Evolutionary conservation across 352 stramenopile genomes (phyloP).

Genomic region (Hyphochytrium catenoides): DNA sequence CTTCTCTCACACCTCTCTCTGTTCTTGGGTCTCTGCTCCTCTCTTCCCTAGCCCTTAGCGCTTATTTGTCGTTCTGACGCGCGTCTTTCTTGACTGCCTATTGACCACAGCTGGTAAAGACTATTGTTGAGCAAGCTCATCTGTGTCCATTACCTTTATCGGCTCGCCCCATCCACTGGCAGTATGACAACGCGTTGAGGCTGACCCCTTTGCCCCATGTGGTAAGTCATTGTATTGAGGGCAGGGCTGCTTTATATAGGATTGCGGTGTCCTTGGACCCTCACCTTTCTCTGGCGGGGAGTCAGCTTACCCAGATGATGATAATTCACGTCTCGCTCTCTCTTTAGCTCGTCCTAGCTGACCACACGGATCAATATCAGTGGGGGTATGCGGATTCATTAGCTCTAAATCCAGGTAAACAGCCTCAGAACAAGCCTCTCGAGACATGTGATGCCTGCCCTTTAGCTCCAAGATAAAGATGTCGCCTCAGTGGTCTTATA

Average conservation of each 20-base stretch:
- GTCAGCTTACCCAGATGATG: not conserved
- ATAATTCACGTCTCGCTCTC: not conserved
- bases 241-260: not conserved
- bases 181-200: constrained; percentile 68
- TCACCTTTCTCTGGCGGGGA: not conserved
- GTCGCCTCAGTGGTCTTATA: no score
- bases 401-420: constrained; percentile 50
- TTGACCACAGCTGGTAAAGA: constrained; percentile 52
- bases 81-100: no score
- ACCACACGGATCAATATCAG: constrained; percentile 53
- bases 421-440: no score
- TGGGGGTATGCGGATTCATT: constrained; percentile 46
- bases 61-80: no score
- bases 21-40: not conserved
- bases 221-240: constrained; percentile 10
- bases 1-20: not conserved
- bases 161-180: constrained; percentile 73
- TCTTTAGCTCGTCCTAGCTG: constrained; percentile 31
- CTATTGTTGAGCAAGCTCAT: constrained; percentile 75
- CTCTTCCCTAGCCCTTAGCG: not conserved
- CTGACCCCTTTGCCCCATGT: constrained; percentile 77
- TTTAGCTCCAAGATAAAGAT: no score
- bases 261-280: not conserved
- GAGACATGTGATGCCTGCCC: no score
- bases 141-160: constrained; percentile 65